Base-by-base conservation (phyloP, 2,329 filamentous ascomycete species). In the Hymenoscyphus occultus region DNA sequence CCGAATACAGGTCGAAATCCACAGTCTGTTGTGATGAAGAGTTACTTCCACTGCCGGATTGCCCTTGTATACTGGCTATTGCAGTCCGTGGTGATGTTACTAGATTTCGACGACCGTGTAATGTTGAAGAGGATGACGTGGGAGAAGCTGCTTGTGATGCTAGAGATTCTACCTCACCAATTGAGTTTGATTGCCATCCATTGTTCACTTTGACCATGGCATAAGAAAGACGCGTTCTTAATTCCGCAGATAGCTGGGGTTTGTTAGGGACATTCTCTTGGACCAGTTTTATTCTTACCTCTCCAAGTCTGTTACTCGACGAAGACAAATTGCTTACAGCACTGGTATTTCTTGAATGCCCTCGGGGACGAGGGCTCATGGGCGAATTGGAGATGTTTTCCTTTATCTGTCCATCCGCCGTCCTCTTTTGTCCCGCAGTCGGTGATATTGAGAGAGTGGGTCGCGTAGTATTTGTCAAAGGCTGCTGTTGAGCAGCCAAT, bases 141-240 rank as follows among this genome's bases (percentile, higher is more conserved):
- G 88, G 86, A 0, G 89, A 91, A 22, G 82, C 84, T 65, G 83
- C 84, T 62, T 90, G 87, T 1, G 90, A 91, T 10, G 90, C 86
- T 51, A 92, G 79, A 58, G 85, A 86, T 77, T 94, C 92, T 39
- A 94, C 85, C 77, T 94, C 90, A 63, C 90, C 88, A 65, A 95
- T 86, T 19, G 87, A 87, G 68, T 90, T 87, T 60, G 88, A 84
- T 77, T 96, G 90, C 90, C 93, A 95, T 65, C 92, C 92, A 74
- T 96, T 88, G 75, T 92, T 92, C 51, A 97, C 90, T 77, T 97
- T 97, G 75, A 96, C 85, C 85, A 96, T 95, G 69, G 94, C 94
- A 77, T 97, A 97, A 6, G 92, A 92, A 35, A 98, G 83, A 72
- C 92, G 90, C 60, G 92, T 89, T 74, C 89, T 90, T 61, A 98